Base-by-base conservation (phyloP, 371 early-diverging fungal genomes). In the Thermomucor indicae-seudaticae region DNA sequence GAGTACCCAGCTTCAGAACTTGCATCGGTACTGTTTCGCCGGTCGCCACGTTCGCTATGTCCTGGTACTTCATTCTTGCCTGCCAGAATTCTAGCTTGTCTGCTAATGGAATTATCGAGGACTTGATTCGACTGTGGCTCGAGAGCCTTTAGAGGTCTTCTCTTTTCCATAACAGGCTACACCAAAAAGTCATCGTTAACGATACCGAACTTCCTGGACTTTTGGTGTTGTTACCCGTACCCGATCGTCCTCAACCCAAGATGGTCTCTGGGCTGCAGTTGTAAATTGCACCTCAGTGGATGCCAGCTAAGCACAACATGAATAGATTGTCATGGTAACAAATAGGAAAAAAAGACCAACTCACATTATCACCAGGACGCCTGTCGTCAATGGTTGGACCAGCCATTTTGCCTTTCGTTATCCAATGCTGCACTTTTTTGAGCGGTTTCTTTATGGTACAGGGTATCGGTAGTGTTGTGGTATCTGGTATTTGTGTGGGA, bases 401-500 rank as follows among this genome's bases (percentile, higher is more conserved):
- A 8, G 47, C 28, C 37, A 55, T 41, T 43, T 64, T 64, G 5
- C 51, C 56, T 34, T 56, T 58, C 25, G 31, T 38, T 16, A 55
- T 58, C 58, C 53, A 56, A 27, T 56, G 56, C 24, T 63, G 60
- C 3, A 53, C 51, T 35, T 67, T 67, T 34, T 60, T 61, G 24
- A 64, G 32, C 19, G 64, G 67, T 16, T 59, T 53, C 40, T 39
- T 49, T 30, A 39, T 49, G 23, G 31, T 31, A 34, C 22, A 14
- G n/a, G 45, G 5, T 23, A 28, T 28, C 34, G 47, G 32, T n/a
- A 51, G 25, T 14, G 32, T 24, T 32, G 20, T 42, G 27, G 24
- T 39, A 24, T 14, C 27, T 44, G 24, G 14, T 23, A 17, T n/a
- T 31, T 16, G 8, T 28, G 19, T 30, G 11, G 37, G 22, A 11